A percentile compares a stretch with the other conserved stretches of the same genome.
Evolutionary conservation across 345 rosid species (phyloP).

Genomic region (Camelina sativa): DNA sequence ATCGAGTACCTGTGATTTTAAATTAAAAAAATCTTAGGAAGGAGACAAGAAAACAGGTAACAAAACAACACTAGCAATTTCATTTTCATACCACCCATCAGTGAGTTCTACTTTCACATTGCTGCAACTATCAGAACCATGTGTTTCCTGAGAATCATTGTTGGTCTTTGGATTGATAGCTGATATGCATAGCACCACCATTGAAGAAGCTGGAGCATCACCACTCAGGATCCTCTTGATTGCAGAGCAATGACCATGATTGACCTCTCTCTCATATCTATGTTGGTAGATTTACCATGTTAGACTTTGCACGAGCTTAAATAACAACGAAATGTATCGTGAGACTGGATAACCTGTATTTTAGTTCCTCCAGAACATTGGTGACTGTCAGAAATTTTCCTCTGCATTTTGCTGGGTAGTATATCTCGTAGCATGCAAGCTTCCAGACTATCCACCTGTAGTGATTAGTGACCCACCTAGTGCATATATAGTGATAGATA

Average conservation of each 20-base stretch:
- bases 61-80: conserved; percentile 26
- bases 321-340: conserved; percentile 7
- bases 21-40: conserved; percentile 23
- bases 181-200: conserved; percentile 82
- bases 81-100: conserved; percentile 92
- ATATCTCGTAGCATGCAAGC: conserved; percentile 79
- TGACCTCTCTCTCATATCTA: conserved; percentile 95
- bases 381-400: conserved; percentile 70
- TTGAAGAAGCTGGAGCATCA: conserved; percentile 71
- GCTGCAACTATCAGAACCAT: conserved; percentile 48
- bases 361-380: conserved; percentile 91
- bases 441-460: conserved; percentile 98
- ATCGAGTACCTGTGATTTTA: conserved; percentile 71
- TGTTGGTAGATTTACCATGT: conserved; percentile 36
- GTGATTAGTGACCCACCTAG: conserved; percentile 90
- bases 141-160: conserved; percentile 40
- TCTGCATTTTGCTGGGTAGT: conserved; percentile 55
- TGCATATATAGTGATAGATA: conserved; percentile 28
- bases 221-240: conserved; percentile 89
- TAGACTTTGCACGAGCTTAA: conserved; percentile 26
- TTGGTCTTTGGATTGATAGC: conserved; percentile 51
- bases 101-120: conserved; percentile 72
- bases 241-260: conserved; percentile 88
- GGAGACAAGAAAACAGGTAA: conserved; percentile 22
- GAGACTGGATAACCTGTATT: conserved; percentile 68